Conservation (phyloP, 345 rosid genomes). For the Stellera chamaejasme region DNA sequence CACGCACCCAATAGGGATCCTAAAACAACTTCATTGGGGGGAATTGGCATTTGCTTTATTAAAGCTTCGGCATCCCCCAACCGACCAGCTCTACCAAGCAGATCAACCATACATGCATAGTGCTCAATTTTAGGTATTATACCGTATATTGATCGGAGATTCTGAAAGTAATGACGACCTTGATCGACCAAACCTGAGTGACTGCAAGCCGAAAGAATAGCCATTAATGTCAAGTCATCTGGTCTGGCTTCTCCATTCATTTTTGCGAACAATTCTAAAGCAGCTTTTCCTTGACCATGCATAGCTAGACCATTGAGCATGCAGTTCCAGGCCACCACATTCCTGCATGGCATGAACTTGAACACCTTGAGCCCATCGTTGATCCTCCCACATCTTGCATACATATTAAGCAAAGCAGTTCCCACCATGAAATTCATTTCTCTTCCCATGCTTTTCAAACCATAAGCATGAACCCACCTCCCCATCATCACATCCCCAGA, state of each 20-base stretch:
- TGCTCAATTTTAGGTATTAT: constrained; percentile 59
- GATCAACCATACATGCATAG: constrained; percentile 88
- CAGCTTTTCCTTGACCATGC: constrained; percentile 54
- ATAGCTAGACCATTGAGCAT: constrained; percentile 67
- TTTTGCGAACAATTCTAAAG: constrained; percentile 39
- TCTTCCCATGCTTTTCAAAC: constrained; percentile 44
- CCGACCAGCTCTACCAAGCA: constrained; percentile 68
- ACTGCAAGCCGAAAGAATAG: constrained; percentile 71
- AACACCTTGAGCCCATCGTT: constrained; percentile 44
- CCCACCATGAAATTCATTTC: constrained; percentile 50
- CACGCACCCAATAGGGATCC: constrained; percentile 84
- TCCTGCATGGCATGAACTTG: constrained; percentile 41
- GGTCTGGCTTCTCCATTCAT: constrained; percentile 64
- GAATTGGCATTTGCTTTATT: constrained; percentile 58
- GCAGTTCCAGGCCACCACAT: constrained; percentile 76
- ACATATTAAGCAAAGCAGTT: constrained; percentile 81
- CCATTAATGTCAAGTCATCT: constrained; percentile 62
- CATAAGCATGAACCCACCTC: constrained; percentile 68
- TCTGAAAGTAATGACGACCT: constrained; percentile 37
- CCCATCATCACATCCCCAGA: constrained; percentile 59
- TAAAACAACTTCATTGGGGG: constrained; percentile 71
- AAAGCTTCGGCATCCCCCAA: constrained; percentile 60
- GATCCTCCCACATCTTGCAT: constrained; percentile 74
- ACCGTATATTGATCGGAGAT: constrained; percentile 32
- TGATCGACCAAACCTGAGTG: constrained; percentile 67